These are phyloP conservation scores for Colletotrichum chlorophyti DNA, from an alignment of 2,329 filamentous ascomycete species.

Conservation along the genomic window DNA sequence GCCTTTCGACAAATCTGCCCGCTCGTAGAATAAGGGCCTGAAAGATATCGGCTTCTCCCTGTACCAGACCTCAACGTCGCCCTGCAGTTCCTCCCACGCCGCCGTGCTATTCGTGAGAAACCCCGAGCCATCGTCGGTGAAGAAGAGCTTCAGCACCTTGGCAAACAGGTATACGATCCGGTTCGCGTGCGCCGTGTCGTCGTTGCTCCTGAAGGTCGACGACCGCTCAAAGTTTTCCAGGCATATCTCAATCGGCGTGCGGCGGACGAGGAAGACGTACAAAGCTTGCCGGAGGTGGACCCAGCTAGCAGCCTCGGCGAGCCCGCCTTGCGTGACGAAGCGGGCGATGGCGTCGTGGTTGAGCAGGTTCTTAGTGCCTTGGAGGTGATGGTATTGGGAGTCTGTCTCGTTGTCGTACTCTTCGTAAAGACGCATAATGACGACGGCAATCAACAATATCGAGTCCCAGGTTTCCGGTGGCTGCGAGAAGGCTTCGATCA, in stretches of 20 bases:
- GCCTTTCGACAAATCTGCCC: conserved; percentile 31
- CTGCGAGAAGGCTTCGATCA: conserved; percentile 51
- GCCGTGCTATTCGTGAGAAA: not conserved
- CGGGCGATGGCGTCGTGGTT: conserved; percentile 41
- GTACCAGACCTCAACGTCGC: conserved; percentile 38
- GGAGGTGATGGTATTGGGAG: conserved; percentile 46
- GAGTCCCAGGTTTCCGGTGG: conserved; percentile 51
- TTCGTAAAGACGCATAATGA: conserved; percentile 55
- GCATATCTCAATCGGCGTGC: conserved; percentile 29
- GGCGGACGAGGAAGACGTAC: conserved; percentile 41
- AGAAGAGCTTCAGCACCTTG: conserved; percentile 34
- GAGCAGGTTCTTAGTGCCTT: conserved; percentile 44
- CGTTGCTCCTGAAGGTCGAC: conserved; percentile 24
- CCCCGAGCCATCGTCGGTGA: not conserved
- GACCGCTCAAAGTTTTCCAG: conserved; percentile 31
- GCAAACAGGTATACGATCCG: conserved; percentile 31
- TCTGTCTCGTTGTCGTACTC: conserved; percentile 43
- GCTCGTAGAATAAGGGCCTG: conserved; percentile 40
- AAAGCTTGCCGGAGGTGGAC: conserved; percentile 48
- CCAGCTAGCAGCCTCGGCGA: conserved; percentile 47
- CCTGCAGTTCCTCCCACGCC: conserved; percentile 7
- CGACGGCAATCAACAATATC: conserved; percentile 53
- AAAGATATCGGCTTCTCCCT: conserved; percentile 37
- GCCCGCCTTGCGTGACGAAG: conserved; percentile 43
- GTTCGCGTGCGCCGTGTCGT: conserved; percentile 32